phyloP scores from a whole-genome alignment of 352 stramenopile species.

The Thalassiosira pacifica region DNA sequence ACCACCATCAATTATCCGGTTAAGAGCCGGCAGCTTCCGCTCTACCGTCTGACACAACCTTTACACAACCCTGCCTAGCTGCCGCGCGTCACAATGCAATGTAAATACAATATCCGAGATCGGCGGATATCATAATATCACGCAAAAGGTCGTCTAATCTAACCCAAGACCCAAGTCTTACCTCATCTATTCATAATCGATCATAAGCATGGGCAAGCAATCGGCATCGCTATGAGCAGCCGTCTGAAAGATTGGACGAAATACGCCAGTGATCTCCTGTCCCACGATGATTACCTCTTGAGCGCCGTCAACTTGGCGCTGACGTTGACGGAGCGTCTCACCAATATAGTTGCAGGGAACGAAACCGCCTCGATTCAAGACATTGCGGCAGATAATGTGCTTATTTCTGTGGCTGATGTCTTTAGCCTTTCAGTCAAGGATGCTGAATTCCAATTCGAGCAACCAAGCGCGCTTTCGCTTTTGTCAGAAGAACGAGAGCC shows the following conservation, averaged over 20 bases:
- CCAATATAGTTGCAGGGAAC: background rate
- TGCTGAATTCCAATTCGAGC: background rate
- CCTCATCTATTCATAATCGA: too few relatives aligned
- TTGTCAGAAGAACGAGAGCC: background rate
- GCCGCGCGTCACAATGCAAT: too few relatives aligned
- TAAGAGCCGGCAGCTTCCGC: too few relatives aligned
- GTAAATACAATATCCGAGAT: too few relatives aligned
- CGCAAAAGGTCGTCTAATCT: too few relatives aligned
- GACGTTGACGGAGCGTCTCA: slow-evolving; percentile 10
- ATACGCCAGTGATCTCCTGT: background rate
- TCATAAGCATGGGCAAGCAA: too few relatives aligned
- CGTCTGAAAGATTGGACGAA: slow-evolving; percentile 10
- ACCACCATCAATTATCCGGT: too few relatives aligned
- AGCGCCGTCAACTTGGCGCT: slow-evolving; percentile 10
- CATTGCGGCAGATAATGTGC: background rate
- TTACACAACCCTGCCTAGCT: too few relatives aligned
- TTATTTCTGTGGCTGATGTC: background rate
- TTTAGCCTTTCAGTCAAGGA: background rate
- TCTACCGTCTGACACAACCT: too few relatives aligned
- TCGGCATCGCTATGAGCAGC: too few relatives aligned
- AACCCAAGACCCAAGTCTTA: too few relatives aligned
- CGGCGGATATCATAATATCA: too few relatives aligned
- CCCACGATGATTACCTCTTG: background rate
- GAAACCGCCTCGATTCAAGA: background rate
- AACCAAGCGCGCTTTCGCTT: background rate